phyloP scores from a whole-genome alignment of 1,284 basidiomycete species.

The Fomitopsis palustris region DNA sequence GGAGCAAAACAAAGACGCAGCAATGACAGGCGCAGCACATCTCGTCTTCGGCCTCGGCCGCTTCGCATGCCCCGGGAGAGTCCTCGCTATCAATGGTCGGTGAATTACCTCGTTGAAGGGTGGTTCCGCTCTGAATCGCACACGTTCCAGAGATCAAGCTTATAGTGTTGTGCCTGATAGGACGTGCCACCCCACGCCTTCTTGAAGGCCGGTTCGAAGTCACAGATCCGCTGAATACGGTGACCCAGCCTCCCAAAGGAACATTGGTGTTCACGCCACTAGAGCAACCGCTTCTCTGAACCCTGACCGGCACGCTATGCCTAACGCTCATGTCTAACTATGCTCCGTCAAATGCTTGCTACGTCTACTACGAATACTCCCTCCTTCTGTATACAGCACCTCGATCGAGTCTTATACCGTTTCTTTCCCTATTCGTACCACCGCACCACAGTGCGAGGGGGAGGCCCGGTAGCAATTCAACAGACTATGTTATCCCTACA shows the following conservation, averaged over 20 bases:
- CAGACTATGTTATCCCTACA: too few species aligned
- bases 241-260: conserved; percentile 23
- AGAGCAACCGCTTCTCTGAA: conserved; percentile 17
- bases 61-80: conserved; percentile 34
- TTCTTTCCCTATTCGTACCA: too few species aligned
- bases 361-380: too few species aligned
- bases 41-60: conserved; percentile 34
- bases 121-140: not conserved
- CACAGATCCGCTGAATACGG: conserved; percentile 33
- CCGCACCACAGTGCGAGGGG: too few species aligned
- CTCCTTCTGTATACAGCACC: too few species aligned
- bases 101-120: not conserved
- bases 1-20: conserved; percentile 27
- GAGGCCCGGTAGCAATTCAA: too few species aligned
- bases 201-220: conserved; percentile 30
- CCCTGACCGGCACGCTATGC: not conserved
- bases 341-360: too few species aligned
- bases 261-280: conserved; percentile 20
- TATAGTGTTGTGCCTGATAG: conserved; percentile 31
- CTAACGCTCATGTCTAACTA: not conserved
- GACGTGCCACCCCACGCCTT: conserved; percentile 28
- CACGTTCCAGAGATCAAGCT: conserved; percentile 33
- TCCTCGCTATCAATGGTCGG: conserved; percentile 33
- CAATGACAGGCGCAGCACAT: conserved; percentile 30
- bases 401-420: too few species aligned